Evolutionary conservation across 2,329 filamentous ascomycete genomes (phyloP).

Genomic region (Aureobasidium pullulans): DNA sequence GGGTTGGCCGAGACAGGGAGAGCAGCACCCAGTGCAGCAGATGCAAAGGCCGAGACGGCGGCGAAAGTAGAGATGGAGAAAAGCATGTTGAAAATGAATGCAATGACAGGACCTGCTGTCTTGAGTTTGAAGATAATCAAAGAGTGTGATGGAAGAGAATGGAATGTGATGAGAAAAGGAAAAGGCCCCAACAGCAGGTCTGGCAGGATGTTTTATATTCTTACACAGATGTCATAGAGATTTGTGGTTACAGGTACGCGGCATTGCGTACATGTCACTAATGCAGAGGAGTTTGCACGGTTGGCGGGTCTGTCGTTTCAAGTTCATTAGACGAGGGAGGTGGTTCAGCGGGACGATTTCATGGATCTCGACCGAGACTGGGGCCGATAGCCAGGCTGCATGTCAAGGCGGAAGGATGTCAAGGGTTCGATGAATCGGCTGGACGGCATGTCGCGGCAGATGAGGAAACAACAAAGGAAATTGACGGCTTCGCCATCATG

Average conservation of each 20-base stretch:
- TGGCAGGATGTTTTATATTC: slow-evolving; percentile 7
- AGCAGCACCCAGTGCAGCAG: slow-evolving; percentile 15
- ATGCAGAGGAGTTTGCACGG: slow-evolving; percentile 11
- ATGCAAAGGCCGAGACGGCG: slow-evolving; percentile 16
- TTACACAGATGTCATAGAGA: not conserved
- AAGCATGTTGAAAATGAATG: slow-evolving; percentile 16
- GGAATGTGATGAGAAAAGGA: not conserved
- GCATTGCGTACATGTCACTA: not conserved
- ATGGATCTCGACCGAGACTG: not conserved
- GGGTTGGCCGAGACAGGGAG: slow-evolving; percentile 11
- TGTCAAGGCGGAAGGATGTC: not conserved
- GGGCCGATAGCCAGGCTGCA: not conserved
- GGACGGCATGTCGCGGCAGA: not conserved
- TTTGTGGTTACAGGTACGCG: not conserved
- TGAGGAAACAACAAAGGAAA: not conserved
- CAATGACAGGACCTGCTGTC: slow-evolving; percentile 15
- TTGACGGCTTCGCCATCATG: not conserved
- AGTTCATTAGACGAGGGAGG: slow-evolving; percentile 11
- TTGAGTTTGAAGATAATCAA: not conserved
- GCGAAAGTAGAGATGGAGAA: slow-evolving; percentile 16
- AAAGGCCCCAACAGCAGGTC: not conserved
- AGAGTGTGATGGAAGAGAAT: not conserved
- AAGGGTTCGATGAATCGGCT: not conserved
- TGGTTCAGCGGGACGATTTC: not conserved
- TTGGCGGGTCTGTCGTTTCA: slow-evolving; percentile 10